Evolutionary conservation across 2,329 filamentous ascomycete genomes (phyloP), one percentile per base, ranked within the genome.

Genomic region (Fusarium nematophilum): DNA sequence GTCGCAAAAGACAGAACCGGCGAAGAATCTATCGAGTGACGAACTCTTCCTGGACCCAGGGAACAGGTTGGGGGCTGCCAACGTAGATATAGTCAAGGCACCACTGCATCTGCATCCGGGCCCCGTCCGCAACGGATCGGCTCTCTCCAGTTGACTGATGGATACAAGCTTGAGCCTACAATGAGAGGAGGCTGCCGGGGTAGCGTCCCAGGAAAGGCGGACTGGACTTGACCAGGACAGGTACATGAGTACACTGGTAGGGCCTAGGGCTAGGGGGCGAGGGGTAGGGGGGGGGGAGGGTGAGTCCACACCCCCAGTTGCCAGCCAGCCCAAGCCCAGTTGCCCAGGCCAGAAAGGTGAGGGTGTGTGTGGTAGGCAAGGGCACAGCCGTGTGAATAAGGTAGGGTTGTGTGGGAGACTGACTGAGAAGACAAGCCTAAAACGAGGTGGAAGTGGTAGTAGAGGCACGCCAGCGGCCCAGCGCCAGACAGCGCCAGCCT

Each of bases 11-110:
- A 33, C 40, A 23, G 29, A 14, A 26, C 25, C 42, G 21, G 40
- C 45, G 37, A 30, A 43, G 33, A 63, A 40, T 43, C 46, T 64
- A 51, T 64, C 45, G 45, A 53, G 47, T 60, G 46, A 62, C 42
- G 43, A 68, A 36, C 59, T 64, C 60, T 68, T 65, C 57, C 43
- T 51, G 57, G 53, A 44, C 47, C 47, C 53, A 40, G 40, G 51
- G 42, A 64, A 49, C 50, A 51, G 49, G 57, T 58, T 60, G 53
- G 67, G 67, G 67, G 63, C 59, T 59, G 34, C 48, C 63, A 64
- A 64, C 42, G 61, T 69, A 68, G 54, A 67, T 69, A 69, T 69
- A 69, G 67, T 62, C 64, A 66, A 69, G 63, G 66, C 64, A 64
- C 58, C 57, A 58, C 54, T 62, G 45, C 56, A 62, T 53, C 65